These are phyloP conservation scores for Colletotrichum sojae DNA, from an alignment of 2,329 filamentous ascomycete genomes.

Conservation along the genomic window DNA sequence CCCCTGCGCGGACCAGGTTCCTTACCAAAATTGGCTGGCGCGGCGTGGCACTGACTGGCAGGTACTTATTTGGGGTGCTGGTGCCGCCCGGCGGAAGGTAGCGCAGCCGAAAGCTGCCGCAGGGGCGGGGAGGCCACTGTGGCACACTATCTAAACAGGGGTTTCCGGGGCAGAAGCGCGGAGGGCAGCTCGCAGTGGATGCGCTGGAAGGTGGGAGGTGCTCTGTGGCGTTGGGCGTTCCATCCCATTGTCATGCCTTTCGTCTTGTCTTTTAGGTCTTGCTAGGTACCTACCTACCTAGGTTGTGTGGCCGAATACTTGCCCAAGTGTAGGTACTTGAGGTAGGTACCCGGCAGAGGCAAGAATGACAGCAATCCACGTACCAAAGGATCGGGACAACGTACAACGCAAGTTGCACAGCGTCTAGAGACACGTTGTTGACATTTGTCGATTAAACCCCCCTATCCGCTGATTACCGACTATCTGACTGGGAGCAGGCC, in stretches of 20 bases:
- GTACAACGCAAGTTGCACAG: too few species aligned
- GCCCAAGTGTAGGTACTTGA: not conserved
- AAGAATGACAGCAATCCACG: not conserved
- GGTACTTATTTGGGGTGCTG: constrained; percentile 3
- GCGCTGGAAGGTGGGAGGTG: too few species aligned
- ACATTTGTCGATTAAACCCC: not conserved
- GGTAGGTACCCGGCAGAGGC: too few species aligned
- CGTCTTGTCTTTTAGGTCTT: too few species aligned
- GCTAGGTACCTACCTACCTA: too few species aligned
- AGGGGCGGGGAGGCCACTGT: constrained; percentile 22
- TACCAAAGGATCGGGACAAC: not conserved
- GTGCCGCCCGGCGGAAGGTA: constrained; percentile 29
- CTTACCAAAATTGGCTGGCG: constrained; percentile 32
- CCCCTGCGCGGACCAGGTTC: constrained; percentile 22
- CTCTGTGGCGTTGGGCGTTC: too few species aligned
- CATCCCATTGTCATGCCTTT: too few species aligned
- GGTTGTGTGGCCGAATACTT: not conserved
- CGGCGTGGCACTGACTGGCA: constrained; percentile 32
- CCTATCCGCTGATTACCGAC: constrained; percentile 1
- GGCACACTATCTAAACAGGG: constrained; percentile 33
- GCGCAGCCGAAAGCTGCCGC: constrained; percentile 37
- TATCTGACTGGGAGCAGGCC: constrained; percentile 23
- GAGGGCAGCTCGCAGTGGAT: too few species aligned
- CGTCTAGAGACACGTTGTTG: too few species aligned
- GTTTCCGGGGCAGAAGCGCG: not conserved